Percentiles rank a stretch among this genome's conserved stretches.
Conservation (phyloP, 108 stramenopile species). For the Chaetoceros muelleri region DNA sequence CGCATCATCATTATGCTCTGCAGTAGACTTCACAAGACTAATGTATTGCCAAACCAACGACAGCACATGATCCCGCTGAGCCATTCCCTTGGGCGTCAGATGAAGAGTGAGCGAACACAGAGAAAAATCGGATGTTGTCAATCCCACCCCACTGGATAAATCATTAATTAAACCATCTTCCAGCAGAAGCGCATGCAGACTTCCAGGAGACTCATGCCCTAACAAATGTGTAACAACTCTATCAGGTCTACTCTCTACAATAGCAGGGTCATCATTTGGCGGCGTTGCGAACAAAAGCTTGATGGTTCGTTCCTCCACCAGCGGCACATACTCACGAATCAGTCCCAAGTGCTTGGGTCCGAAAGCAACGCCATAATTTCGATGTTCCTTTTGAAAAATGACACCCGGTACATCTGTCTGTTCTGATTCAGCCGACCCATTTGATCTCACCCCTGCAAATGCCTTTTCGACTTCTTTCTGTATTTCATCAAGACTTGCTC, state of each 20-base stretch:
- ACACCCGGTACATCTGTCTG: conserved; percentile 14
- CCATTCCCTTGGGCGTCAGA: conserved; percentile 81
- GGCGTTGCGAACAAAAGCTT: conserved; percentile 87
- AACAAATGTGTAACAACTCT: conserved; percentile 86
- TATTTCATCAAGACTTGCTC: conserved; percentile 68
- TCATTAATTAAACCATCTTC: conserved; percentile 58
- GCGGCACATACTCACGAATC: conserved; percentile 75
- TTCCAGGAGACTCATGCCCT: conserved; percentile 94
- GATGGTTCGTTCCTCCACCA: conserved; percentile 72
- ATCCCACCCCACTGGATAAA: conserved; percentile 69
- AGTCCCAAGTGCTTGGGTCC: conserved; percentile 53
- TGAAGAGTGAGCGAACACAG: conserved; percentile 51
- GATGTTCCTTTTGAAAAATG: conserved; percentile 60
- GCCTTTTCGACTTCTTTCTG: conserved; percentile 60
- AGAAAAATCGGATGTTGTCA: conserved; percentile 60
- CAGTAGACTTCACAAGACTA: conserved; percentile 47
- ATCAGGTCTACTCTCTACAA: conserved; percentile 54
- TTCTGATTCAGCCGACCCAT: conserved; percentile 32
- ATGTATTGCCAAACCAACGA: conserved; percentile 75
- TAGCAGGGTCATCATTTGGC: conserved; percentile 61
- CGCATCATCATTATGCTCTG: conserved; percentile 25
- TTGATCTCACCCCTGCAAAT: conserved; percentile 53
- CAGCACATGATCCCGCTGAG: conserved; percentile 51
- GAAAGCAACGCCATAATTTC: conserved; percentile 53
- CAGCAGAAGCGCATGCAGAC: conserved; percentile 69